Evolutionary conservation across 331 rosid genomes (phyloP).

Genomic region (Erythrophleum ivorense): DNA sequence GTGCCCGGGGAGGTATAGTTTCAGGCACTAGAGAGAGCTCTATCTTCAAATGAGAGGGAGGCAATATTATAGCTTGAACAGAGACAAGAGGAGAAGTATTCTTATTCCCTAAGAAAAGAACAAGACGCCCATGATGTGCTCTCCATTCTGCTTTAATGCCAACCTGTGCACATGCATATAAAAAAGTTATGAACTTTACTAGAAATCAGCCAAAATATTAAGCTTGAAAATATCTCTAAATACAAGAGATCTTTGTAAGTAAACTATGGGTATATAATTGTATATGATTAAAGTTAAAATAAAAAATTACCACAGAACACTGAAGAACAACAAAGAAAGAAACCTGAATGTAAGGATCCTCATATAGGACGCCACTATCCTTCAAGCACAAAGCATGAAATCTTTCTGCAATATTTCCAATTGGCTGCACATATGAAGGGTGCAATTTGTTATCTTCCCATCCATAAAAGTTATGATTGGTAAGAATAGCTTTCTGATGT

Average conservation of each 20-base stretch:
- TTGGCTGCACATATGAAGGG: conserved; percentile 72
- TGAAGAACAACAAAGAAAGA: conserved; percentile 21
- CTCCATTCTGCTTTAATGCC: conserved; percentile 99
- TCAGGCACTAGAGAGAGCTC: conserved; percentile 96
- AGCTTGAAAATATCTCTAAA: conserved; percentile 30
- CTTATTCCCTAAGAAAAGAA: conserved; percentile 98
- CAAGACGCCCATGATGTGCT: conserved; percentile 84
- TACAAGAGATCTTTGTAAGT: conserved; percentile 18
- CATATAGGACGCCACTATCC: conserved; percentile 97
- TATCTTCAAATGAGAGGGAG: conserved; percentile 86
- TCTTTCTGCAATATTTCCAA: conserved; percentile 92
- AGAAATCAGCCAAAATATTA: background rate
- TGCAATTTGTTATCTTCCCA: conserved; percentile 37
- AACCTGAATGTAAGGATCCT: conserved; percentile 99
- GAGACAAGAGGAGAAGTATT: conserved; percentile 87
- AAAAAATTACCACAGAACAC: conserved; percentile 3
- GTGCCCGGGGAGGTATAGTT: conserved; percentile 98
- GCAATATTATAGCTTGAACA: conserved; percentile 87
- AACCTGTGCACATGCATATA: conserved; percentile 53
- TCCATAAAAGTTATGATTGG: conserved; percentile 15
- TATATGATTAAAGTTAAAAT: conserved; percentile 15
- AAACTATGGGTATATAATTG: conserved; percentile 2
- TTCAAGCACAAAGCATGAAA: conserved; percentile 88
- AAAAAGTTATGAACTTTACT: background rate
- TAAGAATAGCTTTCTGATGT: conserved; percentile 28